These are phyloP conservation scores for Plenodomus tracheiphilus DNA, from an alignment of 2,329 filamentous ascomycete species.

Conservation along the genomic window DNA sequence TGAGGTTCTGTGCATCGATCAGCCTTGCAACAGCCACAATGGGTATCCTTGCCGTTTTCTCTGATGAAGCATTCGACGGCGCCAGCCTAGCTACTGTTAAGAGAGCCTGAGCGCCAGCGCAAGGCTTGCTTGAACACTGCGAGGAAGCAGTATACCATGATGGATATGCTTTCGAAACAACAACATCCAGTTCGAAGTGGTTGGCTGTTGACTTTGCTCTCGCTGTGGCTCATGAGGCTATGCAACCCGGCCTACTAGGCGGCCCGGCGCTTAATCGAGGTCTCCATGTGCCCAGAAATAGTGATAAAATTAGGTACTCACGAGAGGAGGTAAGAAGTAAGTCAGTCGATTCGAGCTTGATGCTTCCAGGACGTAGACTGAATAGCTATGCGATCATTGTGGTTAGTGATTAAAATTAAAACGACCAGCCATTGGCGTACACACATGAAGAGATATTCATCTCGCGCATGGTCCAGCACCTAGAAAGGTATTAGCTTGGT, in stretches of 20 bases:
- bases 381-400: conserved; percentile 52
- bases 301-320: conserved; percentile 37
- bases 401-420: conserved; percentile 60
- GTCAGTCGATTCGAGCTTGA: conserved; percentile 53
- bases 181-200: conserved; percentile 9
- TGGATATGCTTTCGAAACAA: conserved; percentile 1
- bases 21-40: conserved; percentile 28
- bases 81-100: conserved; percentile 6
- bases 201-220: conserved; percentile 15
- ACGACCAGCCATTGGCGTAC: conserved; percentile 22
- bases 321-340: conserved; percentile 53
- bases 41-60: not conserved
- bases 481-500: conserved; percentile 35
- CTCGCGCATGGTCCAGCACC: conserved; percentile 65
- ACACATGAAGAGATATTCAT: conserved; percentile 81
- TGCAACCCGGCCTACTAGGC: conserved; percentile 26
- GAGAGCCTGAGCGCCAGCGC: conserved; percentile 33
- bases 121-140: conserved; percentile 18
- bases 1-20: conserved; percentile 62
- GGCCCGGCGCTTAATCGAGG: conserved; percentile 40
- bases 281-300: conserved; percentile 31
- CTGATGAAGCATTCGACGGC: not conserved
- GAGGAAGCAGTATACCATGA: conserved; percentile 2
- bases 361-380: conserved; percentile 59
- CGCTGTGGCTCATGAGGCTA: conserved; percentile 29